Evolutionary conservation across 805 yeast genomes (phyloP).

Genomic region (Hemisphaericaspora nanyangensis): DNA sequence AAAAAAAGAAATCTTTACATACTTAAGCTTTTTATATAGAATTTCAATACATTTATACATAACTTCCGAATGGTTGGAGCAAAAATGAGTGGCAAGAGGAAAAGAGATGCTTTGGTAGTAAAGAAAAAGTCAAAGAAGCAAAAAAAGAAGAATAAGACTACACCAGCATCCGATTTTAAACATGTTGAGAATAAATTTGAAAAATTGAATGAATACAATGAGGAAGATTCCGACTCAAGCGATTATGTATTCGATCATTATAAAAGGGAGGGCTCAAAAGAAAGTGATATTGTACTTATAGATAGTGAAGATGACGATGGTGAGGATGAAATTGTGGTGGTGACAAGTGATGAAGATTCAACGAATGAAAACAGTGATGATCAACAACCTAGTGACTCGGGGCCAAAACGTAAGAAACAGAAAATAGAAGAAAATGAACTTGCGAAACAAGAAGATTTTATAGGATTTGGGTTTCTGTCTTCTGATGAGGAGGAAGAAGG

Average conservation of each 20-base stretch:
- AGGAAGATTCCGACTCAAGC: conserved; percentile 19
- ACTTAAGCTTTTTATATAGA: too few species aligned
- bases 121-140: conserved; percentile 18
- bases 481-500: conserved; percentile 29
- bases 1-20: not conserved
- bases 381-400: conserved; percentile 3
- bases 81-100: conserved; percentile 17
- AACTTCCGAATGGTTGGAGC: too few species aligned
- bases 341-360: conserved; percentile 18
- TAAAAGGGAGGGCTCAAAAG: conserved; percentile 10
- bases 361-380: conserved; percentile 7
- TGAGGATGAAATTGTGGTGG: conserved; percentile 17
- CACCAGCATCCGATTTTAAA: not conserved
- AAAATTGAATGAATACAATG: conserved; percentile 14
- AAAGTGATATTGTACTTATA: conserved; percentile 25
- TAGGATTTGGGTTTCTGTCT: conserved; percentile 50
- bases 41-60: too few species aligned
- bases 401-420: conserved; percentile 2
- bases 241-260: conserved; percentile 21
- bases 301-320: conserved; percentile 22
- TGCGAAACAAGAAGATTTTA: conserved; percentile 48
- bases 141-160: conserved; percentile 17
- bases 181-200: conserved; percentile 17
- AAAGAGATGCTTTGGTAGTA: conserved; percentile 16
- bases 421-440: conserved; percentile 28